These are phyloP conservation scores for Monosporascus ibericus DNA, from an alignment of 2,329 filamentous ascomycete species.

Conservation along the genomic window DNA sequence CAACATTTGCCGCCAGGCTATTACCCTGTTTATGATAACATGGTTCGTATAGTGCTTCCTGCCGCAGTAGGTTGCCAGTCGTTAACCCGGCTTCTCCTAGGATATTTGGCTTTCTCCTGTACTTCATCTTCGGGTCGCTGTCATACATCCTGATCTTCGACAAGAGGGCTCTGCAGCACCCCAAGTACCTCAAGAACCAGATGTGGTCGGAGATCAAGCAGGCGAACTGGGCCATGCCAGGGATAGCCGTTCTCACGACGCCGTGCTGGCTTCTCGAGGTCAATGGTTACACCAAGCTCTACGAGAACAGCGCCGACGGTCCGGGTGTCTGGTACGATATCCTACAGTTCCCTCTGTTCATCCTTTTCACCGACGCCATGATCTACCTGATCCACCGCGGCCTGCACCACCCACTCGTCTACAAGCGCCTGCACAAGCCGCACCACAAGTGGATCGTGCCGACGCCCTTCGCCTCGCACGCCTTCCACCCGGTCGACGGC, in stretches of 20 bases:
- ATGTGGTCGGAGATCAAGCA: slow-evolving; percentile 80
- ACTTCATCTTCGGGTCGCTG: slow-evolving; percentile 76
- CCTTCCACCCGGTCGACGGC: slow-evolving; percentile 92
- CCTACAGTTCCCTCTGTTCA: slow-evolving; percentile 76
- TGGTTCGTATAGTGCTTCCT: slow-evolving; percentile 54
- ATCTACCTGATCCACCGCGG: slow-evolving; percentile 78
- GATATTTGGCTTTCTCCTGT: slow-evolving; percentile 77
- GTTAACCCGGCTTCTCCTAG: slow-evolving; percentile 38
- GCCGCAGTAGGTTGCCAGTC: background rate
- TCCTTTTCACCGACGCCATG: slow-evolving; percentile 69
- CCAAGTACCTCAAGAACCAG: slow-evolving; percentile 93
- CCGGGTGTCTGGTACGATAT: slow-evolving; percentile 74
- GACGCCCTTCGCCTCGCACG: slow-evolving; percentile 84
- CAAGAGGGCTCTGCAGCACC: slow-evolving; percentile 80
- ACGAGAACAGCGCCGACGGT: slow-evolving; percentile 70
- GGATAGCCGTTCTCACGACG: slow-evolving; percentile 76
- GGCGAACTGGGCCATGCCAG: slow-evolving; percentile 68
- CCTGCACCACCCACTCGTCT: slow-evolving; percentile 66
- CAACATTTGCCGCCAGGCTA: slow-evolving; percentile 66
- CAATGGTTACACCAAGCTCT: slow-evolving; percentile 78
- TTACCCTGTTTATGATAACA: slow-evolving; percentile 76
- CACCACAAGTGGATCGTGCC: slow-evolving; percentile 99
- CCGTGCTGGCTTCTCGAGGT: slow-evolving; percentile 80
- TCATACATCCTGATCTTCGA: slow-evolving; percentile 91
- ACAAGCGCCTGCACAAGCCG: slow-evolving; percentile 90